Evolutionary conservation across 805 yeast species (phyloP).

Genomic region (Aciculoconidium aculeatum): DNA sequence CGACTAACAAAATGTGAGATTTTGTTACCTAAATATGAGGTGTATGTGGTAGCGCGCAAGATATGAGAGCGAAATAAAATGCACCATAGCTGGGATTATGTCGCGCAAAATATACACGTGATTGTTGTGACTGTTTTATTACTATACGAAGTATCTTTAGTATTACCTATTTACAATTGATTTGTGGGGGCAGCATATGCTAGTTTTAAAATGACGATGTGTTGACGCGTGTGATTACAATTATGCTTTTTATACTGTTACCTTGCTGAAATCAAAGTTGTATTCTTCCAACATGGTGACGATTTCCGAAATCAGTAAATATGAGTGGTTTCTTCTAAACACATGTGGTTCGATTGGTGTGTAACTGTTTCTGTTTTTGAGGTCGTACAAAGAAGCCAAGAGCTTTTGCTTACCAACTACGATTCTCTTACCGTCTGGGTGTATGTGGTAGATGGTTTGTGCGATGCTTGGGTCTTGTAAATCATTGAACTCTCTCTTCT

Average conservation of each 20-base stretch:
- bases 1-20: too few relatives aligned
- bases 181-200: too few relatives aligned
- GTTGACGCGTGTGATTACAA: not conserved
- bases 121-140: conserved; percentile 10
- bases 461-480: conserved; percentile 28
- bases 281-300: conserved; percentile 43
- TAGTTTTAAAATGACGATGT: not conserved
- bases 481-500: conserved; percentile 33
- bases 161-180: not conserved
- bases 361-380: conserved; percentile 40
- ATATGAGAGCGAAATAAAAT: too few relatives aligned
- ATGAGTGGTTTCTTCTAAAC: conserved; percentile 42
- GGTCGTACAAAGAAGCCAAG: conserved; percentile 47
- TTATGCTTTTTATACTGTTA: conserved; percentile 14
- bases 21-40: too few relatives aligned
- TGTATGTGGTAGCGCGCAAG: too few relatives aligned
- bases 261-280: conserved; percentile 31
- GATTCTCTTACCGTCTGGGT: conserved; percentile 41
- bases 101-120: too few relatives aligned
- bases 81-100: too few relatives aligned
- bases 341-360: conserved; percentile 40
- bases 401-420: conserved; percentile 63
- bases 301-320: conserved; percentile 42
- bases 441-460: conserved; percentile 43
- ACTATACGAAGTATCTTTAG: not conserved